phyloP scores from a whole-genome alignment of 176 grass and related monocot genomes.

The Panicum miliaceum region DNA sequence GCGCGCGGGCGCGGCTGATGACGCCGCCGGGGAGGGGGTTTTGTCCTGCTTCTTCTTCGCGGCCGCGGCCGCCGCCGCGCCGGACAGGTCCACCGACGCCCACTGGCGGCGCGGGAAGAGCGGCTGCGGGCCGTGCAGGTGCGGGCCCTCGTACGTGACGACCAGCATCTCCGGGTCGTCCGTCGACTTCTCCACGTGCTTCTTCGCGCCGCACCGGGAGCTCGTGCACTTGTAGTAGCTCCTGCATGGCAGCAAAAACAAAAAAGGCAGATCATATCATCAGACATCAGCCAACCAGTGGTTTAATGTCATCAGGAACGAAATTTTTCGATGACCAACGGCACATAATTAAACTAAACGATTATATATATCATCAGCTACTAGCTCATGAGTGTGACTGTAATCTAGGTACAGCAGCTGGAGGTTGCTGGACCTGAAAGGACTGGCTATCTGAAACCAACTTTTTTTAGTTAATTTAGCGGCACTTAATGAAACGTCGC shows the following conservation, averaged over 20 bases:
- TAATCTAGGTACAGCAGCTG: neutral
- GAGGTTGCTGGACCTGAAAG: neutral
- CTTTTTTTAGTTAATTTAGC: neutral
- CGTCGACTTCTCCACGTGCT: constrained; percentile 70
- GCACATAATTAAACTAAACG: neutral
- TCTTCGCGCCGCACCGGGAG: constrained; percentile 63
- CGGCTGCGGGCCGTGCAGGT: constrained; percentile 53
- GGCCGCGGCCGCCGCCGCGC: neutral
- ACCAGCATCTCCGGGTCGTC: constrained; percentile 57
- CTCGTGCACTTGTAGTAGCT: constrained; percentile 73
- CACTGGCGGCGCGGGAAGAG: constrained; percentile 14
- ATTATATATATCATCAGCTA: neutral
- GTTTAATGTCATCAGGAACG: neutral
- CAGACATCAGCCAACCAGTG: neutral
- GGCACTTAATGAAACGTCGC: neutral
- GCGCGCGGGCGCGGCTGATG: neutral
- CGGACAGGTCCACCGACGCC: constrained; percentile 1
- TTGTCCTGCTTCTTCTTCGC: neutral
- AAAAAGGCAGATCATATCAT: neutral
- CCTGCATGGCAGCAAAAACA: constrained; percentile 28
- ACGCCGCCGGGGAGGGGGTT: neutral
- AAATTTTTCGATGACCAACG: neutral
- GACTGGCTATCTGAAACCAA: neutral
- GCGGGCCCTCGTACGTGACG: constrained; percentile 67
- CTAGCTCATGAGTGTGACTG: neutral